Evolutionary conservation across 129 eudicot species (phyloP), one percentile per base, ranked within the genome.

Genomic region (Scalesia atractyloides): DNA sequence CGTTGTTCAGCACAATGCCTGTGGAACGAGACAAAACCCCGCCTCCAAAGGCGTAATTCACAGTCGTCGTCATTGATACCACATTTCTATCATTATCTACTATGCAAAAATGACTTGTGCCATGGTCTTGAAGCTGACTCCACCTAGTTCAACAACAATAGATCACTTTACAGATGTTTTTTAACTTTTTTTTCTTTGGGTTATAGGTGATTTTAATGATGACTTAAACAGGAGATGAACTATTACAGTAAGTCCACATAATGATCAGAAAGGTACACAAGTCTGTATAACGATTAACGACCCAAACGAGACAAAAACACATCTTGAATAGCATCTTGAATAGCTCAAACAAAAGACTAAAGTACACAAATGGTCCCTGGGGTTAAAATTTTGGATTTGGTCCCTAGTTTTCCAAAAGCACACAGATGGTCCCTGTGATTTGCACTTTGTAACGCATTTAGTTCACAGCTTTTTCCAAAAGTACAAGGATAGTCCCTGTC

Each of bases 21-120:
- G 99, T 95, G n/a, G 91, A 88, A 36, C 84, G 86, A 52, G 99
- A 94, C 54, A 94, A 86, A 53, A 95, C 87, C 51, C 89, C 91
- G 0, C 93, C 89, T 58, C 99, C 99, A 73, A 95, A 95, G 1
- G 59, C 60, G 50, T 74, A 90, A 47, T 94, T 94, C 69, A 95
- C 88, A 0, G 99, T 90, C 20, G 89, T 84, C 22, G 99, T 95
- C 91, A 95, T 39, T 8, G 99, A 88, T 24, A 95, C 88, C 8
- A 94, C 97, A 52, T 95, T 95, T 74, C 99, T 69, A 41, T 88
- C 97, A 11, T 85, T 84, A 78, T 95, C 99, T 7, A 95, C 99
- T 12, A 95, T 78, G 81, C 99, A 88, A 58, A 95, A 86, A 63
- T 95, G 99, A 68, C 97, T 95, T 4, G 99, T 95, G 16, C 99